Evolutionary conservation across 371 early-diverging fungal species (phyloP), one percentile per base, ranked within the genome.

Genomic region (Mortierella sp.): DNA sequence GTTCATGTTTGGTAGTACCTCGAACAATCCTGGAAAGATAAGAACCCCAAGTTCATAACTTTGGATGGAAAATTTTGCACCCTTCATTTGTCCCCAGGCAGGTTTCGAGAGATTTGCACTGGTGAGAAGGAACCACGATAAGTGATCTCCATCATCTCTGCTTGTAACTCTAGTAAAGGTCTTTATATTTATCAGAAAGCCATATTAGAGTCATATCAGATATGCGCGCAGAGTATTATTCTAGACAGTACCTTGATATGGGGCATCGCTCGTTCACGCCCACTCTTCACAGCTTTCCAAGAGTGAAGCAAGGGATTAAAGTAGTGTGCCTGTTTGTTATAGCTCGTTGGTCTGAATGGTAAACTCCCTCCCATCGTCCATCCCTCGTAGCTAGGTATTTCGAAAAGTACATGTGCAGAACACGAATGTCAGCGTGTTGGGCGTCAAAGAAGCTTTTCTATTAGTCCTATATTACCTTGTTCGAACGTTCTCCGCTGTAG

Each of bases 41-140:
- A 91, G 67, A 2, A 91, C 87, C 0, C 91, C 91, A 0, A 91
- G 75, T 63, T 92, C 92, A 65, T 88, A 92, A 88, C 90, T 76
- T 76, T 83, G 61, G 37, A 80, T 70, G 19, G 37, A 54, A 35
- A 75, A 42, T 10, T 53, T 35, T 4, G 64, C 45, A 19, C 69
- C 57, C 37, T 66, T 72, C 59, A 73, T 53, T 28, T 55, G 62
- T 28, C 68, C 80, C 77, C 75, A 81, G 26, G 78, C 77, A 19
- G 83, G 82, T 67, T 89, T 84, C 7, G 85, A 86, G 32, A 90
- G 80, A 60, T 90, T 91, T 22, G 88, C 85, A 19, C 87, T 87
- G 0, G 88, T 88, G 23, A 90, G 62, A 32, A 90, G 61, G 34
- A 86, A 82, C 90, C 91, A 89, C 5, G 84, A 86, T 10, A 87